A percentile compares a stretch with the other conserved stretches of the same genome.
Evolutionary conservation across 2,329 filamentous ascomycete species (phyloP).

Genomic region (Curvularia verruculosa): DNA sequence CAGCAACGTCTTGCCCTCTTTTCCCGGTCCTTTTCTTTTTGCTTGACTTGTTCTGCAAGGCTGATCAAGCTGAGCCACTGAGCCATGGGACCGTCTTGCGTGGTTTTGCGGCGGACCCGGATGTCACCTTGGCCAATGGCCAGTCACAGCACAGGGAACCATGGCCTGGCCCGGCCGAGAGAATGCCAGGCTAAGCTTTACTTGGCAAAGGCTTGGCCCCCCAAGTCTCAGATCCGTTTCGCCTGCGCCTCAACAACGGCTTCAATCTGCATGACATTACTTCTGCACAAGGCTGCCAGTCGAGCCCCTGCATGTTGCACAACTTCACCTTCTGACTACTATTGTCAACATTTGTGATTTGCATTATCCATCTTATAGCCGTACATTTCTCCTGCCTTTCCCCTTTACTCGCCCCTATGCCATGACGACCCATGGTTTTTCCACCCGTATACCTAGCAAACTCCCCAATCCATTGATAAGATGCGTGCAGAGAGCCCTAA

Average conservation of each 20-base stretch:
- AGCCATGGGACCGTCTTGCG: neutral
- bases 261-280: neutral
- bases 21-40: no score
- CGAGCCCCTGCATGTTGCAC: neutral
- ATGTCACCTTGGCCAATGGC: neutral
- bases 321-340: neutral
- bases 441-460: neutral
- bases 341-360: neutral
- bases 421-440: neutral
- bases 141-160: neutral
- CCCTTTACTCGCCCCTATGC: neutral
- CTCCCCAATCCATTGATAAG: neutral
- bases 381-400: neutral
- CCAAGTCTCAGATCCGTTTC: neutral
- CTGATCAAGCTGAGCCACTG: neutral
- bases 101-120: neutral
- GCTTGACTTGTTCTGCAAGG: neutral
- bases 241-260: neutral
- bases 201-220: constrained; percentile 33
- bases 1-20: neutral
- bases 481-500: neutral
- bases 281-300: neutral
- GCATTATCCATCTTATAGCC: constrained; percentile 1
- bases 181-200: constrained; percentile 21
- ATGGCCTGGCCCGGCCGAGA: constrained; percentile 1